Base-by-base conservation (phyloP, 371 early-diverging fungal species). In the Chytridiales sp. region DNA sequence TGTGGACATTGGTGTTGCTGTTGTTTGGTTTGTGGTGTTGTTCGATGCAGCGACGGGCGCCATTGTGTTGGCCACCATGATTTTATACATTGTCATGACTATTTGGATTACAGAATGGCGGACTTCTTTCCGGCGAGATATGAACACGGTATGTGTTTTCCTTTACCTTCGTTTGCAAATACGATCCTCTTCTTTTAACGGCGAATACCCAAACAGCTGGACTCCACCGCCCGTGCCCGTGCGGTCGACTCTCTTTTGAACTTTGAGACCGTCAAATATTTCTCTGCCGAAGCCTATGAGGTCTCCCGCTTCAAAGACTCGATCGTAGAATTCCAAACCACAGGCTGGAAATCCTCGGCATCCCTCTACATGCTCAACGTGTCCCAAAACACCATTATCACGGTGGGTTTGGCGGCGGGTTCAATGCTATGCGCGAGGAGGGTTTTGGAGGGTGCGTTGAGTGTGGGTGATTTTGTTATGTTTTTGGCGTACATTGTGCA, bases 221-320 rank as follows among this genome's bases (percentile, higher is more conserved):
- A 79, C 59, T 60, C 61, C 35, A 66, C 67, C 1, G 59, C 65
- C n/a, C 63, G 72, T 13, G 68, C 73, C 22, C 58, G 66, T n/a
- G 77, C 83, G 17, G 96, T 95, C 2, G 97, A 97, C 68, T 93
- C 95, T 5, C 73, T 97, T 34, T 75, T 95, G 27, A 97, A 95
- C 73, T 94, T 93, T 73, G 98, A 96, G 65, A 95, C 98, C 0
- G 95, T 96, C 58, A 95, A 97, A 87, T 69, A 72, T 48, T 73
- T 65, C 60, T 64, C 61, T 53, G 68, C 66, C 62, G 73, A 76
- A 57, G 66, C 73, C 3, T 93, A 82, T 69, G 97, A 96, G 71
- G 82, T 89, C 24, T 70, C 76, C 19, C 78, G 88, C 26, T 97
- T 91, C 66, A 70, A 81, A 15, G 74, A 89, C 22, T 86, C 91